A percentile compares a stretch with the other conserved stretches of the same genome.
phyloP scores from a whole-genome alignment of 148 eudicot genomes.

The Beta vulgaris region DNA sequence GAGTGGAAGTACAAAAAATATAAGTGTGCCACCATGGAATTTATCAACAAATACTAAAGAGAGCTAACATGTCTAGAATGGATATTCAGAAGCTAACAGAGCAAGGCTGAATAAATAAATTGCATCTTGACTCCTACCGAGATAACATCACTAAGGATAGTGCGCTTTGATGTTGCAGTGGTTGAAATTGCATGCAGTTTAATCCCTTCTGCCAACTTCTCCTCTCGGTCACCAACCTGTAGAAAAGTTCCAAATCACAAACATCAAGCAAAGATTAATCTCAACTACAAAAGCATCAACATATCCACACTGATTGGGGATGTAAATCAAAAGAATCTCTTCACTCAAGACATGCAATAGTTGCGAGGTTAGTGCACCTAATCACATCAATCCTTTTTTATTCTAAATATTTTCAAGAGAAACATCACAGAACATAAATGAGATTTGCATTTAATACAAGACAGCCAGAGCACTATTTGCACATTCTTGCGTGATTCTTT shows the following conservation, averaged over 20 bases:
- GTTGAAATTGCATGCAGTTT: conserved; percentile 75
- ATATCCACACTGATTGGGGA: not conserved
- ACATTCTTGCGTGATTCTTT: not conserved
- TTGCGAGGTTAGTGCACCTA: not conserved
- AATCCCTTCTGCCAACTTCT: conserved; percentile 93
- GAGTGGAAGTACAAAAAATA: not conserved
- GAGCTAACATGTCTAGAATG: not conserved
- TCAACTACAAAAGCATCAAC: not conserved
- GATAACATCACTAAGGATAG: conserved; percentile 79
- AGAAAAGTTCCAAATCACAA: not conserved
- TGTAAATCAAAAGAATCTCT: not conserved
- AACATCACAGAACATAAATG: not conserved
- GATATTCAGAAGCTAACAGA: not conserved
- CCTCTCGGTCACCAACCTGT: conserved; percentile 92
- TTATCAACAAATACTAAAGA: not conserved
- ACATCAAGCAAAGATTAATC: not conserved
- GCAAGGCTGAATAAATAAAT: not conserved
- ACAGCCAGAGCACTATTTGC: not conserved
- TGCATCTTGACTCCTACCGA: conserved; percentile 48
- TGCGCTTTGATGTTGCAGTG: conserved; percentile 67
- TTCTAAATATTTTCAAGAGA: not conserved
- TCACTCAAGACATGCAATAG: not conserved
- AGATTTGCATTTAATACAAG: not conserved
- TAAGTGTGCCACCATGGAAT: not conserved
- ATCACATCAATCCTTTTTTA: not conserved